Evolutionary conservation across 345 rosid genomes (phyloP).

Genomic region (thale cress (Arabidopsis thaliana)): DNA sequence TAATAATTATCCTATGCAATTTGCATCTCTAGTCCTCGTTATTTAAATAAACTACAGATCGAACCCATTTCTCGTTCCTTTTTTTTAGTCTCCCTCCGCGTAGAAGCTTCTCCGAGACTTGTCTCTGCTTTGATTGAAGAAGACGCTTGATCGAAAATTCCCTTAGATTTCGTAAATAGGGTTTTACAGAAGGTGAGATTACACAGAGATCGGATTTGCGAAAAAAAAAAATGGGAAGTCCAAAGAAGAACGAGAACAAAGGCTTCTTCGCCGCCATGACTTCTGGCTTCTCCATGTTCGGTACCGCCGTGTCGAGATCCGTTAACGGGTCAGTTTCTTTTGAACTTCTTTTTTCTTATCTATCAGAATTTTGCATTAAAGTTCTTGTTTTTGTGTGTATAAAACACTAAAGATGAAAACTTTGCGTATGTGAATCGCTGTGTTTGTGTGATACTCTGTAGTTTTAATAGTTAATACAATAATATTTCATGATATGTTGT

Average conservation of each 20-base stretch:
- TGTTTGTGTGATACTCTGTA: conserved; percentile 16
- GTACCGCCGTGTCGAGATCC: conserved; percentile 74
- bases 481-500: not conserved
- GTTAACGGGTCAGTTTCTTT: conserved; percentile 56
- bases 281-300: conserved; percentile 68
- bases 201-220: conserved; percentile 9
- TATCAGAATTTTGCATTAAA: conserved; percentile 2
- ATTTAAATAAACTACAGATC: conserved; percentile 33
- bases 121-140: conserved; percentile 24
- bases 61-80: conserved; percentile 8
- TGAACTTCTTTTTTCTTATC: not conserved
- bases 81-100: conserved; percentile 23
- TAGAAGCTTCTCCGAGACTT: conserved; percentile 28
- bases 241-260: conserved; percentile 57
- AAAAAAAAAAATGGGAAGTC: conserved; percentile 51
- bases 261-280: conserved; percentile 75
- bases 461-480: not conserved
- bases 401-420: conserved; percentile 1
- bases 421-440: conserved; percentile 7
- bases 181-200: conserved; percentile 7
- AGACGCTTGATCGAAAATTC: conserved; percentile 31
- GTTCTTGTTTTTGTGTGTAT: not conserved
- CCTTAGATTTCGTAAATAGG: conserved; percentile 8
- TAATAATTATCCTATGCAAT: not conserved
- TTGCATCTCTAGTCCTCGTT: not conserved